Conservation (phyloP, 148 eudicot genomes). For the Chenopodium quinoa region DNA sequence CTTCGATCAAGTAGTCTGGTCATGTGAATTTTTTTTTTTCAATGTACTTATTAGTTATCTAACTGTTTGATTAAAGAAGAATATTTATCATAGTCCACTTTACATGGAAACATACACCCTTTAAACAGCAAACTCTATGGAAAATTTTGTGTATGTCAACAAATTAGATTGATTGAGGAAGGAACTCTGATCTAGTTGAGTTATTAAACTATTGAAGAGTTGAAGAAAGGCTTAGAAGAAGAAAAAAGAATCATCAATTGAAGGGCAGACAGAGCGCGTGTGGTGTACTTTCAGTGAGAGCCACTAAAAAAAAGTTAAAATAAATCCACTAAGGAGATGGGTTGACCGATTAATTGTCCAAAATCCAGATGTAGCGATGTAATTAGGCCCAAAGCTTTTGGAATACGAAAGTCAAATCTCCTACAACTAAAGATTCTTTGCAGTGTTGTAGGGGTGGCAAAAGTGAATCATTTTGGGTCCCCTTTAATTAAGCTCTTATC, state of each 20-base stretch:
- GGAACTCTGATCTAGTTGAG: no score
- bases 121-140: no score
- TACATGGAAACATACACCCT: no score
- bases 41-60: no score
- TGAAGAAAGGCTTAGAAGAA: no score
- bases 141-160: no score
- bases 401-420: constrained; percentile 14
- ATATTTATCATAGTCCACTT: no score
- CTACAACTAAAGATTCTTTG: background rate
- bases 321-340: background rate
- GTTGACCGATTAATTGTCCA: background rate
- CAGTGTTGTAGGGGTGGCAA: background rate
- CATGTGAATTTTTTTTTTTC: no score
- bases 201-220: no score
- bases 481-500: background rate
- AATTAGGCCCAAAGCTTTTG: constrained; percentile 24
- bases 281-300: background rate
- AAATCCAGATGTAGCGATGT: constrained; percentile 12
- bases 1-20: no score
- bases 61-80: no score
- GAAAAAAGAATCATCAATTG: background rate
- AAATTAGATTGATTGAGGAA: no score
- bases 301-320: background rate
- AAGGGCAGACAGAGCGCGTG: background rate
- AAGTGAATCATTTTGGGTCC: background rate